Percentiles rank a stretch among this genome's conserved stretches.
phyloP scores from a whole-genome alignment of 2,329 filamentous ascomycete genomes.

The Phaeosphaeriaceae sp. region DNA sequence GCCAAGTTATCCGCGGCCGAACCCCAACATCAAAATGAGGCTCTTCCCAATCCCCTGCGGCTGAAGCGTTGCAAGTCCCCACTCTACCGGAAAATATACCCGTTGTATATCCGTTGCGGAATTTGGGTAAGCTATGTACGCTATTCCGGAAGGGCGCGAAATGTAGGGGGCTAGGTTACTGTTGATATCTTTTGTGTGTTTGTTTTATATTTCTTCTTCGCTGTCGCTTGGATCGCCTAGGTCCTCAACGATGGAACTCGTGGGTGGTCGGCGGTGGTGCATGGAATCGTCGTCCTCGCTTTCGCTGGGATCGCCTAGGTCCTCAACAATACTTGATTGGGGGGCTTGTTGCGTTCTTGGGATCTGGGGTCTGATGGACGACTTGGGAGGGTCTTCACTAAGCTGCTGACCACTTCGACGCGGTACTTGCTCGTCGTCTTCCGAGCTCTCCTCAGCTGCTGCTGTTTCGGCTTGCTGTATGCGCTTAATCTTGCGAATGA shows the following conservation, averaged over 20 bases:
- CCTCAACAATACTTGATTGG: slow-evolving; percentile 25
- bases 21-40: not conserved
- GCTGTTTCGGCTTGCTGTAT: slow-evolving; percentile 38
- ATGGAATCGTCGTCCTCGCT: slow-evolving; percentile 8
- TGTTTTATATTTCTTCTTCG: slow-evolving; percentile 3
- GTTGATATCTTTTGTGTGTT: slow-evolving; percentile 1
- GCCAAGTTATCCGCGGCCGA: slow-evolving; percentile 24
- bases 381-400: not conserved
- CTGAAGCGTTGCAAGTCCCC: not conserved
- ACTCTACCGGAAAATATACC: not conserved
- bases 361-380: slow-evolving; percentile 7
- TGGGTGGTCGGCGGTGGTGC: not conserved
- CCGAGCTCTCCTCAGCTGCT: slow-evolving; percentile 33
- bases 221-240: slow-evolving; percentile 11
- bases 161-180: not conserved
- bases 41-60: slow-evolving; percentile 5
- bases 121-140: not conserved
- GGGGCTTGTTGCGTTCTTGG: slow-evolving; percentile 19
- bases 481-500: slow-evolving; percentile 47
- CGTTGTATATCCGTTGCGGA: slow-evolving; percentile 2
- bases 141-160: not conserved
- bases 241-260: slow-evolving; percentile 13
- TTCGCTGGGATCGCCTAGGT: slow-evolving; percentile 29
- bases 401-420: slow-evolving; percentile 1
- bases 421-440: slow-evolving; percentile 28